These are phyloP conservation scores for Fragaria ananassa DNA, from an alignment of 306 rosid genomes.

Conservation along the genomic window DNA sequence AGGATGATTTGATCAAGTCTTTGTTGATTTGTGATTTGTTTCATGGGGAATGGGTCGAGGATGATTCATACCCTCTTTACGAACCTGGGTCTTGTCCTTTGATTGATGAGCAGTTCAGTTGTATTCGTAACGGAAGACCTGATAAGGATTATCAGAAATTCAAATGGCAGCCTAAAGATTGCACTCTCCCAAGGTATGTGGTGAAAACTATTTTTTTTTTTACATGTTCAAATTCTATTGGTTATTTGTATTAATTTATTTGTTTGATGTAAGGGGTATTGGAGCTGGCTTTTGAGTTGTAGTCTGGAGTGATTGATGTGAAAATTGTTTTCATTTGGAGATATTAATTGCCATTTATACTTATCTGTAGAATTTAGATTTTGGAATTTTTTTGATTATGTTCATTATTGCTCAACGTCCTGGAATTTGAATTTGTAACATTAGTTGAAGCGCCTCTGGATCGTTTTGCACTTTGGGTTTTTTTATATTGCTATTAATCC, in stretches of 20 bases:
- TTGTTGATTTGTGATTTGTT: constrained; percentile 71
- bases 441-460: not conserved
- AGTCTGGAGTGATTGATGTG: not conserved
- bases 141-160: constrained; percentile 61
- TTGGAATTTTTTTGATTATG: constrained; percentile 1
- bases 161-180: constrained; percentile 87
- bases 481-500: not conserved
- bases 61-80: constrained; percentile 70
- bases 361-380: not conserved
- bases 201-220: not conserved
- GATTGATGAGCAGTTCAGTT: constrained; percentile 82
- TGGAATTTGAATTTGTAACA: not conserved
- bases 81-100: constrained; percentile 71
- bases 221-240: not conserved
- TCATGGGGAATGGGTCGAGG: constrained; percentile 80
- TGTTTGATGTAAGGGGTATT: not conserved
- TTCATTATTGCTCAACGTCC: not conserved
- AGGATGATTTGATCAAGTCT: constrained; percentile 45
- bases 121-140: constrained; percentile 76
- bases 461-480: not conserved
- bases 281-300: not conserved
- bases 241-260: not conserved
- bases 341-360: not conserved
- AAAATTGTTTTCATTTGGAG: not conserved
- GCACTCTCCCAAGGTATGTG: constrained; percentile 75